Conservation (phyloP, 208 protist genomes). For the Naegleria gruberi region DNA sequence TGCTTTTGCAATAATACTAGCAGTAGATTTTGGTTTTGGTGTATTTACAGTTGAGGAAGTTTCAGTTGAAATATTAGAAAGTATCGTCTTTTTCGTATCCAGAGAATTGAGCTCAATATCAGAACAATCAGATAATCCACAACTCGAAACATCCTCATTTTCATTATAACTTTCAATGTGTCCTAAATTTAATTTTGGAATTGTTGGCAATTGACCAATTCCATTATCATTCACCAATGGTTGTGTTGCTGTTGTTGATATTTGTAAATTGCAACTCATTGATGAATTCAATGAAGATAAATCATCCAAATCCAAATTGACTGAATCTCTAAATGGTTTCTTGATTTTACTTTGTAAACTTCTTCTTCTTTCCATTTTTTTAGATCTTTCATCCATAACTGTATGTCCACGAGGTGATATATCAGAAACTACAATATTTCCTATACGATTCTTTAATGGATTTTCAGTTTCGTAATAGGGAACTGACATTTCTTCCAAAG, state of each 20-base stretch:
- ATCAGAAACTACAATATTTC: not conserved
- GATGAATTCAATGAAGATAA: not conserved
- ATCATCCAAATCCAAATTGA: no score
- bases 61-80: no score
- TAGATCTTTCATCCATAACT: not conserved
- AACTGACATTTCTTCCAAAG: no score
- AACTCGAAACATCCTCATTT: no score
- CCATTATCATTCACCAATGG: not conserved
- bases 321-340: not conserved
- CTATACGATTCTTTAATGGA: not conserved
- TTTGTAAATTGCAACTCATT: not conserved
- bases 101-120: no score
- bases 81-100: no score
- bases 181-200: not conserved
- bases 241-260: not conserved
- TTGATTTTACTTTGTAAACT: not conserved
- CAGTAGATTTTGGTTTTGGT: no score
- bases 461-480: not conserved
- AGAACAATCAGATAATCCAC: no score
- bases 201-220: not conserved
- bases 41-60: not conserved
- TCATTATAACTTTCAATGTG: not conserved
- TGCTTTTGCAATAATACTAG: not conserved
- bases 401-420: not conserved
- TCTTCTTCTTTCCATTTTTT: not conserved